Evolutionary conservation across 2,329 filamentous ascomycete genomes (phyloP).

Genomic region (Pestalotiopsis fici): DNA sequence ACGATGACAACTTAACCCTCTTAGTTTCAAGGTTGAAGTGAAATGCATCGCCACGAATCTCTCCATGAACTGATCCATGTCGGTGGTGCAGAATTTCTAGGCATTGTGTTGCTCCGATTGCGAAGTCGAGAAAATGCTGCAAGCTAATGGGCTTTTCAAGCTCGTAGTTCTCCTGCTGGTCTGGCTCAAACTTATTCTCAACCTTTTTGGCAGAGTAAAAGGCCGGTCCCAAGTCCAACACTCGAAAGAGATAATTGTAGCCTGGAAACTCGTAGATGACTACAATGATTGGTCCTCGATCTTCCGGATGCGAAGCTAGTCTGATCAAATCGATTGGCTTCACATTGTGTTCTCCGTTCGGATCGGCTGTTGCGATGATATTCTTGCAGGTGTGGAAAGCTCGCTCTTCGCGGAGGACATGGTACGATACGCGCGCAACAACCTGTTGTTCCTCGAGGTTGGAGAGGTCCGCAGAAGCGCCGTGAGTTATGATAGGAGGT

Average conservation of each 20-base stretch:
- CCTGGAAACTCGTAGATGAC: constrained; percentile 82
- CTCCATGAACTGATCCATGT: constrained; percentile 83
- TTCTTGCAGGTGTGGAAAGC: constrained; percentile 82
- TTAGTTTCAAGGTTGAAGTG: constrained; percentile 76
- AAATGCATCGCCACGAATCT: constrained; percentile 88
- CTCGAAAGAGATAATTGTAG: constrained; percentile 67
- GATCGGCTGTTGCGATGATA: constrained; percentile 71
- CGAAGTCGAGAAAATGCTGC: constrained; percentile 83
- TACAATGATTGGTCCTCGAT: constrained; percentile 72
- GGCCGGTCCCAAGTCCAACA: constrained; percentile 78
- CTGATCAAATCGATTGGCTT: constrained; percentile 79
- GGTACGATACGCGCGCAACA: constrained; percentile 79
- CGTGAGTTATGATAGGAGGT: constrained; percentile 27
- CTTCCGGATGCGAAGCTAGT: constrained; percentile 66
- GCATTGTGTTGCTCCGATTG: constrained; percentile 83
- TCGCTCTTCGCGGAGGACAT: constrained; percentile 81
- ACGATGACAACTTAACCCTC: constrained; percentile 77
- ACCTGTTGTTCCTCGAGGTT: constrained; percentile 64
- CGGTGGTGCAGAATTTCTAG: constrained; percentile 90
- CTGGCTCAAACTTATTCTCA: constrained; percentile 50
- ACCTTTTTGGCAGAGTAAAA: constrained; percentile 61
- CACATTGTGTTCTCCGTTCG: constrained; percentile 73
- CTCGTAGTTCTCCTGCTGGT: constrained; percentile 43
- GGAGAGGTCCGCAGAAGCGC: constrained; percentile 47
- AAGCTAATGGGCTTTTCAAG: constrained; percentile 67